Evolutionary conservation across 306 rosid genomes (phyloP), one percentile per base, ranked within the genome.

Genomic region (Citrullus mucosospermus): DNA sequence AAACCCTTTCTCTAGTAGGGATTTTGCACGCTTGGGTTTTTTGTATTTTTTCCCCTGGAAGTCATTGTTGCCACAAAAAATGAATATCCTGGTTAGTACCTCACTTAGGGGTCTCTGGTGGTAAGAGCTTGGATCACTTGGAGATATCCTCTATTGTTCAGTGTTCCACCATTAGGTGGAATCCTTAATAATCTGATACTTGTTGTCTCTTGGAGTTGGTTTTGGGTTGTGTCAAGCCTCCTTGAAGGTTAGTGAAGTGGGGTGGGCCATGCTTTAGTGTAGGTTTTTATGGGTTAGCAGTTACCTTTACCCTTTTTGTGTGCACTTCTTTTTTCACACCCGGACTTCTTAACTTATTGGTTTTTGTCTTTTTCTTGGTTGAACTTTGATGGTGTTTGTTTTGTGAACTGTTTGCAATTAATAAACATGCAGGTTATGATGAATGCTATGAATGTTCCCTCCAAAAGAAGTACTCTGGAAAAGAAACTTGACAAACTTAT

Each of bases 391-490:
- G 15, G 2, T 74, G 48, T 17, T 12, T 8, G 17, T 56, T 38
- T 56, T 36, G 51, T 78, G 50, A 32, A 50, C 18, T 51, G 9
- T 74, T 84, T 80, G 61, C 73, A 65, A 78, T 78, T 69, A 69
- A 82, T 80, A 72, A 71, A 81, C 76, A 84, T 86, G 85, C 86
- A 95, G 97, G 98, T 95, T 82, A 95, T 92, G 98, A 95, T 95
- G 98, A 95, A 95, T 85, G 76, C 97, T 78, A 95, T 92, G 97
- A 92, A 91, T 83, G 97, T 95, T 84, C 97, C 97, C 85, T 95
- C 97, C 79, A 95, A 95, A 91, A 88, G 98, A 88, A 95, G 98
- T 82, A 95, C 97, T 53, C 80, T 95, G 75, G 98, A 95, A 92
- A 91, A 91, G 87, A 92, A 95, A 89, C 97, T 95, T 50, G 98